These are phyloP conservation scores for Hymenoscyphus scutula DNA, from an alignment of 2,329 filamentous ascomycete species.

Conservation along the genomic window DNA sequence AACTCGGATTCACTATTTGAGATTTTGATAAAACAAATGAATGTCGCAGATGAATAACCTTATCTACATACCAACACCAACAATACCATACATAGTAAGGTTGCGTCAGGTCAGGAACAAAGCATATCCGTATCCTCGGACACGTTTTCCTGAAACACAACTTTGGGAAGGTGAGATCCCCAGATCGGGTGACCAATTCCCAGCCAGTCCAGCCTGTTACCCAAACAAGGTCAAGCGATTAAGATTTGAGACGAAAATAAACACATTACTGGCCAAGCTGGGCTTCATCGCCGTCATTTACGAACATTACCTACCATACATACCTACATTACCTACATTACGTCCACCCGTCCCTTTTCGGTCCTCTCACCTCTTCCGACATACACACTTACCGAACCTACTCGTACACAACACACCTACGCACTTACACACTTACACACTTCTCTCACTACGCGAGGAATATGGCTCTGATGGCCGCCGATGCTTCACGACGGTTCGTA, in stretches of 20 bases:
- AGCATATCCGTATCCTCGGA: neutral
- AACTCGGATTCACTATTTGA: neutral
- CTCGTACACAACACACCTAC: neutral
- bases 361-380: neutral
- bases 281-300: neutral
- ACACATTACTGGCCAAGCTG: slow-evolving; percentile 9
- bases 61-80: neutral
- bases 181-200: slow-evolving; percentile 12
- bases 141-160: slow-evolving; percentile 15
- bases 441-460: slow-evolving; percentile 3
- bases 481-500: slow-evolving; percentile 33
- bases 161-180: slow-evolving; percentile 17
- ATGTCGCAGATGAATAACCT: neutral
- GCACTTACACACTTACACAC: neutral
- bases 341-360: neutral
- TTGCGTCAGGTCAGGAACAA: slow-evolving; percentile 9
- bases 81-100: neutral
- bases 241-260: slow-evolving; percentile 17
- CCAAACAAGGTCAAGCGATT: slow-evolving; percentile 19
- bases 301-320: neutral
- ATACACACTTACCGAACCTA: neutral
- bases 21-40: neutral
- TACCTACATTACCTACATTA: neutral
- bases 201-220: neutral
- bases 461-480: slow-evolving; percentile 27